A percentile compares a stretch with the other conserved stretches of the same genome.
These are phyloP conservation scores for Closterium sp. DNA, from an alignment of 139 green algal species.

Conservation along the genomic window DNA sequence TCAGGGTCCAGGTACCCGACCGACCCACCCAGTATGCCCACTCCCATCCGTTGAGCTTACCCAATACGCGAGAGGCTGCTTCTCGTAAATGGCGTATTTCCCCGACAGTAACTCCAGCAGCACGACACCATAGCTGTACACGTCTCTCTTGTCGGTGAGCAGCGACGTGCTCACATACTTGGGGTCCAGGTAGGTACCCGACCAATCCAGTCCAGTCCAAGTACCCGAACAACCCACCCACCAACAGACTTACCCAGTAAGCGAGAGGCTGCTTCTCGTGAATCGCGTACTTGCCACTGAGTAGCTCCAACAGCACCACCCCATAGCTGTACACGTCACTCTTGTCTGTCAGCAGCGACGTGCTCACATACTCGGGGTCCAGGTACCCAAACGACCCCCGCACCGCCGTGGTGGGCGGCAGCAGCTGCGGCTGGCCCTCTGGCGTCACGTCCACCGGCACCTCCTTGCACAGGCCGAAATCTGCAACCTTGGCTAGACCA, in stretches of 20 bases:
- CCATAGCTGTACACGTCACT: conserved; percentile 50
- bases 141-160: conserved; percentile 42
- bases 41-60: neutral
- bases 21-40: neutral
- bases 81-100: neutral
- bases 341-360: conserved; percentile 42
- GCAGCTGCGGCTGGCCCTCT: conserved; percentile 1
- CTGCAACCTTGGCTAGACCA: conserved; percentile 46
- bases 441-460: conserved; percentile 1
- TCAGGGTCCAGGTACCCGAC: conserved; percentile 43
- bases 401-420: conserved; percentile 37
- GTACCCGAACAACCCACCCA: too few species aligned
- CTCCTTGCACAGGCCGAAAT: conserved; percentile 46
- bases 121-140: conserved; percentile 49
- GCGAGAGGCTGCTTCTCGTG: neutral
- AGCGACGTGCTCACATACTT: conserved; percentile 18
- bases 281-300: neutral
- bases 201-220: too few species aligned
- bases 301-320: conserved; percentile 38
- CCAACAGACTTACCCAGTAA: neutral
- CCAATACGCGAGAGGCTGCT: neutral
- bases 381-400: conserved; percentile 45
- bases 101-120: conserved; percentile 32
- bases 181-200: too few species aligned
- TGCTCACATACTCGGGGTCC: conserved; percentile 46